A percentile compares a stretch with the other conserved stretches of the same genome.
phyloP scores from a whole-genome alignment of 306 rosid genomes.

The barrel medic (Medicago truncatula) region MtrunA17r5.0-ANR NC_053043.1:7138501-7139000 shows the following conservation, averaged over 20 bases:
- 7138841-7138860: constrained; percentile 36
- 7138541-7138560: not conserved
- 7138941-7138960: constrained; percentile 28
- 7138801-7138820: constrained; percentile 99
- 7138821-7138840: constrained; percentile 88
- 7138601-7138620: constrained; percentile 25
- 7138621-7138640: not conserved
- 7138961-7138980: constrained; percentile 8
- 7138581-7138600: constrained; percentile 18
- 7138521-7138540: constrained; percentile 40
- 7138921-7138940: not conserved
- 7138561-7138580: not conserved
- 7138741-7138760: constrained; percentile 93
- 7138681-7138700: constrained; percentile 32
- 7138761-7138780: constrained; percentile 90
- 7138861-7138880: constrained; percentile 40
- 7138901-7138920: no score
- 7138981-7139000: constrained; percentile 2
- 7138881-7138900: constrained; percentile 13
- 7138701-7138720: constrained; percentile 87
- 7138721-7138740: constrained; percentile 87
- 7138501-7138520: constrained; percentile 54
- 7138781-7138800: constrained; percentile 96
- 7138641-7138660: no score
- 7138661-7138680: no score